Base-by-base conservation (phyloP, 2,329 filamentous ascomycete genomes). In the Botrytis fragariae region DNA sequence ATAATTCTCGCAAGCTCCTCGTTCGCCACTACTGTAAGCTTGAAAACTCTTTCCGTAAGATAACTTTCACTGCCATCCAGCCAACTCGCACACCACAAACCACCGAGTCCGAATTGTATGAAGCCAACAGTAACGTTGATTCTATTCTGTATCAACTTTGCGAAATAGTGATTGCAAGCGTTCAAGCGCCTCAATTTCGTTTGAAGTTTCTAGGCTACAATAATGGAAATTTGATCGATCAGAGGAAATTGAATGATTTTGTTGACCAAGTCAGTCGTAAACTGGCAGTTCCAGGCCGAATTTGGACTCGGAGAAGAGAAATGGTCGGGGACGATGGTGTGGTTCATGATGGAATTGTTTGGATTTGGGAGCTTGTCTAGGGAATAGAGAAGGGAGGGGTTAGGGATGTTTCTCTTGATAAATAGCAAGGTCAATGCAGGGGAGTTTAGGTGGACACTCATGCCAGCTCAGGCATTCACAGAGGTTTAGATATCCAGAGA, bases 201-300 rank as follows among this genome's bases (percentile, higher is more conserved):
- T 10, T 68, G 2, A 54, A 54, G 25, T 54, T 54, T 25, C 16
- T 54, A 9, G 29, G 16, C 42, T 22, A 39, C 16, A 16, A 42
- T n/a, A n/a, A 3, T 9, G 25, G 25, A 37, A 32, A 29, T 22
- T 7, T 4, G 18, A 10, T 7, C 14, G 2, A 32, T 4, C 35
- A 18, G 10, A 4, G 20, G 2, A 39, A 2, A 25, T 22, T 67
- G 45, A 2, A 29, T 10, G 0, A 1, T 0, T 22, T 9, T 4
- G 22, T 39, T 12, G 2, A 0, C 10, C 0, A 3, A 7, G 45
- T 29, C 35, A 25, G n/a, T 37, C 1, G 0, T 9, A 3, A 1
- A 16, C 4, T 51, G 48, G 32, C 22, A 7, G 20, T 3, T 18
- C 5, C 16, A 68, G 5, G 16, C 18, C 9, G 9, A 42, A 12